Conservation (phyloP, 257 asterid species). For the Solanum peruvianum region DNA sequence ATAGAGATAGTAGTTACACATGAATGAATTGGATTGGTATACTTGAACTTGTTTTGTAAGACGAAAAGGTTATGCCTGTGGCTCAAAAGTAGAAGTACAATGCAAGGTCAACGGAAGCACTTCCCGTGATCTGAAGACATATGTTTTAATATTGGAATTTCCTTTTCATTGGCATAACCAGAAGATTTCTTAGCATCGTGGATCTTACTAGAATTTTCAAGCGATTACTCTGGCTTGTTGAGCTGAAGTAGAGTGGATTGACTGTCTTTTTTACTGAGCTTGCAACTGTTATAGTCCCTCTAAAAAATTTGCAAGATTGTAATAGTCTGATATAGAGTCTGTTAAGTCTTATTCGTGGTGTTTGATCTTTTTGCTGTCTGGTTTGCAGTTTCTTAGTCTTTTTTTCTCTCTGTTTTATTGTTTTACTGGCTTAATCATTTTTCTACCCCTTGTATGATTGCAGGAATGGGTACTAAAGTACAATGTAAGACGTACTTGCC, state of each 20-base stretch:
- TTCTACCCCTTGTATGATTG: background rate
- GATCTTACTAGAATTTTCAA: background rate
- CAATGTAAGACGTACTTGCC: conserved; percentile 29
- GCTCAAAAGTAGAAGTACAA: background rate
- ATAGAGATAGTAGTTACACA: background rate
- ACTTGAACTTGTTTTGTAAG: background rate
- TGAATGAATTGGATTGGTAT: background rate
- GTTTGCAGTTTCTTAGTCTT: background rate
- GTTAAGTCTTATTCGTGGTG: background rate
- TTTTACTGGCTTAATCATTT: background rate
- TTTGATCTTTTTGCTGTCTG: background rate
- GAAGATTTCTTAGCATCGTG: background rate
- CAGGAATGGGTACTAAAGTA: conserved; percentile 68
- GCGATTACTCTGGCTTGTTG: background rate
- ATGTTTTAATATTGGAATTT: background rate
- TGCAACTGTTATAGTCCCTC: background rate
- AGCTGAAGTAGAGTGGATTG: background rate
- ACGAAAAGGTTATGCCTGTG: background rate
- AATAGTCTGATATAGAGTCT: background rate
- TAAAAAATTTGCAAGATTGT: background rate
- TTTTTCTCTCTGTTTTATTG: background rate
- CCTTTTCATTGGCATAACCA: background rate
- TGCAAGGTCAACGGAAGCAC: background rate
- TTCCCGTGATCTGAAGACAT: background rate
- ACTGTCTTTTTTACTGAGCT: background rate